Conservation (phyloP, 176 grass and related monocot genomes). For the Pharus latifolius region DNA sequence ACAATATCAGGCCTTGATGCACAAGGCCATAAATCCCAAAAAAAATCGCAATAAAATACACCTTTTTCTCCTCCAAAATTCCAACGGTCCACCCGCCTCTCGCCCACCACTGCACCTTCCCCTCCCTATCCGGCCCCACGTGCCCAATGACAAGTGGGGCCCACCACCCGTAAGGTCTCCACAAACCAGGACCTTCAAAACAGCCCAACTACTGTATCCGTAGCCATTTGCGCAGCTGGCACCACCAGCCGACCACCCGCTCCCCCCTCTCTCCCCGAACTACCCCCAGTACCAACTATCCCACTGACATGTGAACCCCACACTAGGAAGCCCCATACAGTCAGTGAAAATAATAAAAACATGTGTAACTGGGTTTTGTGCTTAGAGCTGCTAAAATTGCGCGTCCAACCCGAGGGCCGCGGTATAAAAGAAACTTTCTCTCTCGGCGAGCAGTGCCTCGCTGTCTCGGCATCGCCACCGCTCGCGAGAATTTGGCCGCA, state of each 20-base stretch:
- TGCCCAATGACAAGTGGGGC: not conserved
- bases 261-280: not conserved
- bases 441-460: not conserved
- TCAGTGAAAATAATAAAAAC: fast-evolving
- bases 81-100: not conserved
- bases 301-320: not conserved
- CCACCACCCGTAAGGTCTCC: fast-evolving
- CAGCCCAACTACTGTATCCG: not conserved
- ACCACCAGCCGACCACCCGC: conserved; percentile 11
- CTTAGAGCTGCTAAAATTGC: too few relatives aligned
- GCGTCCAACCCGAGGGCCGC: too few relatives aligned
- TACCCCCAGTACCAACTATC: too few relatives aligned
- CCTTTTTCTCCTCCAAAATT: not conserved
- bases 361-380: too few relatives aligned
- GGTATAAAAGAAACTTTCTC: not conserved
- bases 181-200: not conserved
- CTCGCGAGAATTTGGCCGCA: too few relatives aligned
- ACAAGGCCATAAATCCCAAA: too few relatives aligned
- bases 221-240: conserved; percentile 2
- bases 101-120: not conserved
- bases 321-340: fast-evolving
- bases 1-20: too few relatives aligned
- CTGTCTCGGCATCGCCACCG: conserved; percentile 27
- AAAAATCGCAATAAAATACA: not conserved
- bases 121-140: not conserved